These are phyloP conservation scores for Gillenia trifoliata DNA, from an alignment of 306 rosid species.

Conservation along the genomic window DNA sequence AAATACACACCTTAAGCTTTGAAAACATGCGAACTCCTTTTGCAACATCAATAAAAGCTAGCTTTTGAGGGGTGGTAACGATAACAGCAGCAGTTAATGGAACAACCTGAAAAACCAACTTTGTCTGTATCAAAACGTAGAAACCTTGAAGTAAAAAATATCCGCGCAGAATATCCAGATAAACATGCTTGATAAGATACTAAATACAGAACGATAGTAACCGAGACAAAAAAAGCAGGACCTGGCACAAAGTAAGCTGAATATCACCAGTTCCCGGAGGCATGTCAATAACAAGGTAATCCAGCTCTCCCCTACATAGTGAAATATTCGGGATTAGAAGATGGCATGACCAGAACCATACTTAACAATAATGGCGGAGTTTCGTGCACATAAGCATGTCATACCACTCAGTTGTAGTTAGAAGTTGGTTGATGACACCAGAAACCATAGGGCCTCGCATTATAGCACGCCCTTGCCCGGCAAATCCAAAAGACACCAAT, in stretches of 20 bases:
- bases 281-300: constrained; percentile 94
- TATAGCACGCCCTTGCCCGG: constrained; percentile 96
- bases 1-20: constrained; percentile 75
- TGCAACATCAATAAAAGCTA: constrained; percentile 94
- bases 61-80: constrained; percentile 96
- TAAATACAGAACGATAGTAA: not conserved
- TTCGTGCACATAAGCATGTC: not conserved
- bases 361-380: not conserved
- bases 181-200: not conserved
- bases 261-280: constrained; percentile 99
- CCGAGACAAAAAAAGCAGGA: constrained; percentile 22
- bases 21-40: constrained; percentile 99
- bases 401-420: constrained; percentile 93
- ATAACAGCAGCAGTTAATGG: constrained; percentile 96
- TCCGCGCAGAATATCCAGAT: not conserved
- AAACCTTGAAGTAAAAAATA: constrained; percentile 1
- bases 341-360: not conserved
- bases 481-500: constrained; percentile 92
- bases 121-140: constrained; percentile 22
- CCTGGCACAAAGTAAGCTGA: constrained; percentile 98
- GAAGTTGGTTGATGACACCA: constrained; percentile 89
- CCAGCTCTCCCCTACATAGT: constrained; percentile 89
- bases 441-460: constrained; percentile 99
- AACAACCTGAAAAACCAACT: constrained; percentile 54
- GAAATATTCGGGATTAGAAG: constrained; percentile 24